Evolutionary conservation across 805 yeast species (phyloP), one percentile per base, ranked within the genome.

Genomic region (Myxozyma monticola): DNA sequence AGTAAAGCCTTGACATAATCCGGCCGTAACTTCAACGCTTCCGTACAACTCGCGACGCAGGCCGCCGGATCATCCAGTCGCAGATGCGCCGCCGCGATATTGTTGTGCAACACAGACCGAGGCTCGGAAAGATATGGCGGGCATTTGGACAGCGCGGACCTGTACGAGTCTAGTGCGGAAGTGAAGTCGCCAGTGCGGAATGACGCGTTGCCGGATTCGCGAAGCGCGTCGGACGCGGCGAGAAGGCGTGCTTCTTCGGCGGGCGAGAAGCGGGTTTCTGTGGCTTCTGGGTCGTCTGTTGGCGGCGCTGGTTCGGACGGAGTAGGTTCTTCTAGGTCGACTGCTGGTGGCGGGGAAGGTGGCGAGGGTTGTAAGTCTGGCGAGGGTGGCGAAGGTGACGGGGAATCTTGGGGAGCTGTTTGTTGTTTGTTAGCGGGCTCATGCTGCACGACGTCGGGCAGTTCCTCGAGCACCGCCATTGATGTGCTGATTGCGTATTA

Each of bases 1-100:
- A 85, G 85, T 61, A 84, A 79, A 0, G 85, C 88, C 66, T 88
- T 88, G 29, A 80, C 65, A 62, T 85, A 83, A 14, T 71, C 65
- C 0, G 77, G 73, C 62, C 88, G 86, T 3, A 80, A 62, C 38
- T 74, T 75, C 26, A 88, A 69, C 0, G 95, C 81, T 30, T 70
- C 68, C 30, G 79, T 76, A 62, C 90, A 80, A 62, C 87, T 88
- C 14, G 68, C 71, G 2, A 86, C 77, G 0, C 91, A 85, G 14
- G 51, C 58, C 18, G 57, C 42, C 48, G 56, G 61, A n/a, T 61
- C 39, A 12, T 56, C 57, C 18, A 51, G 52, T 49, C 57, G 48
- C 36, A 58, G 20, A 17, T 57, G 49, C 45, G 65, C 65, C 0
- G 67, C 65, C 1, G 62, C 56, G 15, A 60, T 44, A 51, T 65